Percentiles rank a stretch among this genome's conserved stretches.
These are phyloP conservation scores for Begonia masoniana DNA, from an alignment of 306 rosid species.

Conservation along the genomic window DNA sequence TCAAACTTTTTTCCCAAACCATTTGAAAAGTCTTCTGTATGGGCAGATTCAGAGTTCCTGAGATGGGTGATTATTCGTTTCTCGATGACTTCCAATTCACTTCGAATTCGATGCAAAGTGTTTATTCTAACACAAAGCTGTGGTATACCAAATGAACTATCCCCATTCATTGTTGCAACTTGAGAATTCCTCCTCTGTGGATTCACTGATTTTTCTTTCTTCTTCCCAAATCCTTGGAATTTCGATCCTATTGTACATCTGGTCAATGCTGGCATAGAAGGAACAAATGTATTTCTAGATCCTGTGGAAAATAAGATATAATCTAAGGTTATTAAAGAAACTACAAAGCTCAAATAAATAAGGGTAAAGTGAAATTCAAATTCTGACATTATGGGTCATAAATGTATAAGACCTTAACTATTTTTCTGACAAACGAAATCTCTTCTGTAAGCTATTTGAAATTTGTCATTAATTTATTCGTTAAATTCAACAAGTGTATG, in stretches of 20 bases:
- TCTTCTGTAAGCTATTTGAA: too few species aligned
- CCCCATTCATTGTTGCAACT: conserved; percentile 80
- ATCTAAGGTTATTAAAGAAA: neutral
- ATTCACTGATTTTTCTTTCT: conserved; percentile 76
- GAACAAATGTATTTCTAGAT: conserved; percentile 64
- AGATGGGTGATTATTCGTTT: conserved; percentile 78
- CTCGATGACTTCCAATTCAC: conserved; percentile 81
- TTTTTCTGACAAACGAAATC: too few species aligned
- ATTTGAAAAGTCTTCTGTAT: conserved; percentile 70
- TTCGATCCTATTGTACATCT: conserved; percentile 78
- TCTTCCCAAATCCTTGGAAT: conserved; percentile 95
- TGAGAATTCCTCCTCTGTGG: conserved; percentile 76
- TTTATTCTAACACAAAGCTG: conserved; percentile 80
- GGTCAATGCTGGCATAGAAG: conserved; percentile 87
- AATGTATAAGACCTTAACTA: too few species aligned
- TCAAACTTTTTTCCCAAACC: conserved; percentile 75
- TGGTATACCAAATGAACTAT: conserved; percentile 55
- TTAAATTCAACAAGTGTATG: too few species aligned
- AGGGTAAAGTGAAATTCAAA: too few species aligned
- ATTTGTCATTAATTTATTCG: neutral
- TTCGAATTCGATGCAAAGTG: conserved; percentile 72
- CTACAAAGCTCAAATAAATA: conserved; percentile 5
- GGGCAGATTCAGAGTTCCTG: conserved; percentile 89
- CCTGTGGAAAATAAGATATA: conserved; percentile 32
- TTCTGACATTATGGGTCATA: too few species aligned